Evolutionary conservation across 1,139 yeast species (phyloP).

Genomic region (Scheffersomyces cryptocercus): DNA sequence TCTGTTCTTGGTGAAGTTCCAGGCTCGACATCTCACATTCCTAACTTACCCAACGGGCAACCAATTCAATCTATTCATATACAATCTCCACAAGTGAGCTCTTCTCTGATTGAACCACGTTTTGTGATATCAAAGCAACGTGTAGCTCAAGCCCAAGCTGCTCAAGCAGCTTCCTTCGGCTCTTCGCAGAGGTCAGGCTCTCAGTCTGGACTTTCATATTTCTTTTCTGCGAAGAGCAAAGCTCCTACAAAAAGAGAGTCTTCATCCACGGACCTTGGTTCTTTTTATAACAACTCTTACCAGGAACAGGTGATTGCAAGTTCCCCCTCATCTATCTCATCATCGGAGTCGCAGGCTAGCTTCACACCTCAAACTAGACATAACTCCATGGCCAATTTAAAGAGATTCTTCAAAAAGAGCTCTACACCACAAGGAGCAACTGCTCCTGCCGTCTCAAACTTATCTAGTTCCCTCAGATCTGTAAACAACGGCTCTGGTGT

Average conservation of each 20-base stretch:
- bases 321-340: slow-evolving; percentile 43
- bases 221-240: slow-evolving; percentile 38
- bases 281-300: slow-evolving; percentile 45
- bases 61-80: slow-evolving; percentile 62
- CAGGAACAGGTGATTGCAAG: slow-evolving; percentile 34
- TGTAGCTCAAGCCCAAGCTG: slow-evolving; percentile 58
- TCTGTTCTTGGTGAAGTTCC: slow-evolving; percentile 5
- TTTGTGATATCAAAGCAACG: slow-evolving; percentile 74
- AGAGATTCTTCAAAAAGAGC: slow-evolving; percentile 58
- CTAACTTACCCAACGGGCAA: slow-evolving; percentile 54
- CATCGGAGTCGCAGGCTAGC: slow-evolving; percentile 29
- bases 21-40: slow-evolving; percentile 28
- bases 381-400: slow-evolving; percentile 74
- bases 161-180: slow-evolving; percentile 33
- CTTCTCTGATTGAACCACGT: slow-evolving; percentile 63
- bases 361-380: slow-evolving; percentile 42
- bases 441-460: slow-evolving; percentile 34
- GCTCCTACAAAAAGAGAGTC: slow-evolving; percentile 20
- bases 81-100: slow-evolving; percentile 64
- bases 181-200: slow-evolving; percentile 41
- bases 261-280: slow-evolving; percentile 46
- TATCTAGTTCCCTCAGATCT: slow-evolving; percentile 41
- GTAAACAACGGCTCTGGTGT: slow-evolving; percentile 13
- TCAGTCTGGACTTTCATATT: slow-evolving; percentile 52
- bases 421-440: slow-evolving; percentile 28